Base-by-base conservation (phyloP, 768 basidiomycete genomes). In the Mycena galericulata region DNA sequence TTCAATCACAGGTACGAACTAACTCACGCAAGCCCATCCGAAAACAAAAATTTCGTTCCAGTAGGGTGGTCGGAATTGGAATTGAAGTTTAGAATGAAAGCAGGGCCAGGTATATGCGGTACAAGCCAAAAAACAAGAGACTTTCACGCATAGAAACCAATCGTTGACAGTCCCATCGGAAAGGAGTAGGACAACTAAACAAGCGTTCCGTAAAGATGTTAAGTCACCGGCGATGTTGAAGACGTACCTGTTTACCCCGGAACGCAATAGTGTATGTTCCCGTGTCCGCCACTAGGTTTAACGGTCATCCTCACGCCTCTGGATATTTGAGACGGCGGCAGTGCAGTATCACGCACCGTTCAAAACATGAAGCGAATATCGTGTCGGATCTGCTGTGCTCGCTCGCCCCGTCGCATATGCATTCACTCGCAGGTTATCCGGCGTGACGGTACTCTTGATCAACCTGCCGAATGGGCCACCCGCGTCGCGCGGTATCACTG, bases 301-400 rank as follows among this genome's bases (percentile, higher is more conserved):
- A 45, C 12, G 22, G 3, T 22, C 26, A 7, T 4, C 17, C 18
- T 12, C n/a, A n/a, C n/a, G n/a, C n/a, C n/a, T n/a, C n/a, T n/a
- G n/a, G n/a, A n/a, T n/a, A n/a, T n/a, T n/a, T n/a, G n/a, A n/a
- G n/a, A n/a, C n/a, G n/a, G n/a, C n/a, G n/a, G n/a, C n/a, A n/a
- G n/a, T n/a, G n/a, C 14, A 8, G 29, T 10, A n/a, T 26, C 4
- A 55, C 62, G 41, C 30, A 63, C 62, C 46, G 18, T 55, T 63
- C 41, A 63, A 41, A 14, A 63, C 62, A 46, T 63, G 62, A 29
- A 63, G 34, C 22, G 62, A 55, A 55, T 63, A 63, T 17, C 51
- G 41, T 22, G 62, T 63, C 24, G 51, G 62, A 9, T 30, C 62
- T 10, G 11, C 15, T 22, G 41, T 24, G 8, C 27, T 46, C 22